Percentiles rank a stretch among this genome's conserved stretches.
These are phyloP conservation scores for Mycena albidolilacea DNA, from an alignment of 768 basidiomycete species.

Conservation along the genomic window DNA sequence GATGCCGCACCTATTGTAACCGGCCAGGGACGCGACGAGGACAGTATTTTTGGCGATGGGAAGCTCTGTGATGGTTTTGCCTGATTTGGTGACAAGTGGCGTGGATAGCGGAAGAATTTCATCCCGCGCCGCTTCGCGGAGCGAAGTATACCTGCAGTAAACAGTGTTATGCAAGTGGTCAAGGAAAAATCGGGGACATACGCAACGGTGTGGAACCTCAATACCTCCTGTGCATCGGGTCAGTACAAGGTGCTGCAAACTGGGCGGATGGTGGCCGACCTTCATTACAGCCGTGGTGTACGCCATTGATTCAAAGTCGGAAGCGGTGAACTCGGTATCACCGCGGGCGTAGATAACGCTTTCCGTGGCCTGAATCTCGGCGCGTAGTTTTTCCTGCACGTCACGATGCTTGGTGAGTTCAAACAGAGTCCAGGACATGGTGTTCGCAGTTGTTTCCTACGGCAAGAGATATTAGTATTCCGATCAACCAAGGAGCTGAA, in stretches of 20 bases:
- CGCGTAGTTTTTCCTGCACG: constrained; percentile 72
- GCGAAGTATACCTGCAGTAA: not conserved
- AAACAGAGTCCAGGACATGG: constrained; percentile 73
- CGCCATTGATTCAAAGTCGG: constrained; percentile 67
- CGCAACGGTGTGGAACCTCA: constrained; percentile 14
- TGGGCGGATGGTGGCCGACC: constrained; percentile 43
- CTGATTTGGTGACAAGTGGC: constrained; percentile 63
- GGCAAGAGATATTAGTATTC: not conserved
- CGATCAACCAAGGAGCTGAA: not conserved
- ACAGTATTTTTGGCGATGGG: constrained; percentile 67
- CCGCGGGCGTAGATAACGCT: constrained; percentile 52
- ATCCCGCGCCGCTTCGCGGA: constrained; percentile 58
- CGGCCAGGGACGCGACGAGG: constrained; percentile 67
- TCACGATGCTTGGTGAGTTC: constrained; percentile 73
- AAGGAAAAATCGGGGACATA: not conserved
- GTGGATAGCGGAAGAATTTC: constrained; percentile 72
- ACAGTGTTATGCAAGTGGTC: not conserved
- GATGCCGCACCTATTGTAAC: constrained; percentile 61
- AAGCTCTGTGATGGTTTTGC: constrained; percentile 58
- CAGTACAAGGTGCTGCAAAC: not conserved
- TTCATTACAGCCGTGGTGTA: constrained; percentile 66
- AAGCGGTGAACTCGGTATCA: constrained; percentile 58
- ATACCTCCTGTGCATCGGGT: constrained; percentile 1
- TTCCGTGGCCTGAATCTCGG: constrained; percentile 66
- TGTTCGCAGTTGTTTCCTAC: constrained; percentile 74